Evolutionary conservation across 2,329 filamentous ascomycete species (phyloP).

Genomic region (Trichothecium sympodiale): DNA sequence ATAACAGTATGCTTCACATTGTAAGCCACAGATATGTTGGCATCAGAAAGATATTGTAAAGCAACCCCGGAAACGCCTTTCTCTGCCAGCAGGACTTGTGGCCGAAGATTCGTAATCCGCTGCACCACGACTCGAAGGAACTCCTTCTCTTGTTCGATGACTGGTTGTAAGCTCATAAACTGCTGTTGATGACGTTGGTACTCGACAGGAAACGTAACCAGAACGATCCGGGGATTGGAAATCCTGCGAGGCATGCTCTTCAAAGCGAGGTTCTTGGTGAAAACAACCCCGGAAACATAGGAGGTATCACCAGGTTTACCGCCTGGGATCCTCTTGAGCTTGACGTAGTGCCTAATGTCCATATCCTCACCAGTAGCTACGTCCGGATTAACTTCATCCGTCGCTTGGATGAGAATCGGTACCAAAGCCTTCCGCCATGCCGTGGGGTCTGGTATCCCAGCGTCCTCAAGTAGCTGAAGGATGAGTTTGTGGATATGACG

Average conservation of each 20-base stretch:
- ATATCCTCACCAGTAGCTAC: conserved; percentile 87
- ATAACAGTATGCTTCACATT: conserved; percentile 96
- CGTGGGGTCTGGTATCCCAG: conserved; percentile 56
- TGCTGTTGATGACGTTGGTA: conserved; percentile 80
- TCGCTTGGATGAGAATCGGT: conserved; percentile 81
- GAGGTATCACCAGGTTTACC: conserved; percentile 82
- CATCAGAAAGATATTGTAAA: conserved; percentile 75
- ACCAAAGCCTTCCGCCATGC: conserved; percentile 87
- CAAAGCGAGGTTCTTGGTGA: conserved; percentile 90
- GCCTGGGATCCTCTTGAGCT: conserved; percentile 90
- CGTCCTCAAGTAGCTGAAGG: conserved; percentile 71
- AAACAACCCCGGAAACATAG: conserved; percentile 95
- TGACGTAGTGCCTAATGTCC: conserved; percentile 95
- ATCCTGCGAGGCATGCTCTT: conserved; percentile 94
- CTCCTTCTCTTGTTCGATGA: conserved; percentile 93
- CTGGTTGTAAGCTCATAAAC: conserved; percentile 95
- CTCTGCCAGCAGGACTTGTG: conserved; percentile 81
- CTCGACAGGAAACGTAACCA: conserved; percentile 91
- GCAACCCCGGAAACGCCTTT: conserved; percentile 88
- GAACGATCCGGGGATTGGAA: conserved; percentile 71
- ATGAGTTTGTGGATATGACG: conserved; percentile 81
- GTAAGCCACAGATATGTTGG: conserved; percentile 85
- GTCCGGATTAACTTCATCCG: conserved; percentile 89
- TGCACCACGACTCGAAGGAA: conserved; percentile 87
- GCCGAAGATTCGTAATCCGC: conserved; percentile 74